These are phyloP conservation scores for Fennellomyces sp. DNA, from an alignment of 371 early-diverging fungal genomes.

Conservation along the genomic window DNA sequence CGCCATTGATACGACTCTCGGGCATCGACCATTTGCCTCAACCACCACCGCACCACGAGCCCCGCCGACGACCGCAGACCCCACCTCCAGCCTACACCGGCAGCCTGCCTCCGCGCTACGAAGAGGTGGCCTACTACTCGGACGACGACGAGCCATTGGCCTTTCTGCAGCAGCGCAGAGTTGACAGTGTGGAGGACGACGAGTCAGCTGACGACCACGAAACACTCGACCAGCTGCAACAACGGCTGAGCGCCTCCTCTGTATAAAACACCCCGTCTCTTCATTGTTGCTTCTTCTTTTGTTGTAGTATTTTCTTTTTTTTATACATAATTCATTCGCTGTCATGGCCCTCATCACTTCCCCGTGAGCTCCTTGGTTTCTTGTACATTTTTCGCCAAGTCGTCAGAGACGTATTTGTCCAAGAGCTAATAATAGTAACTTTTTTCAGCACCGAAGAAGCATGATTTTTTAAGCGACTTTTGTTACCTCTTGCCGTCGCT, in stretches of 20 bases:
- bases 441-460: background rate
- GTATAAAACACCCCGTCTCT: background rate
- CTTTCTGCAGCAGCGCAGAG: background rate
- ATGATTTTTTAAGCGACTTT: background rate
- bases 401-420: conserved; percentile 2
- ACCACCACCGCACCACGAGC: background rate
- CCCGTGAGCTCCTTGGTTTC: background rate
- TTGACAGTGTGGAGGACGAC: background rate
- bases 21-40: background rate
- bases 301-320: background rate
- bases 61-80: background rate
- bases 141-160: background rate
- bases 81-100: background rate
- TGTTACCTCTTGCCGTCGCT: conserved; percentile 66
- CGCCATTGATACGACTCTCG: background rate
- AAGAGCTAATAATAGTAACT: conserved; percentile 6
- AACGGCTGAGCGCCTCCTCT: background rate
- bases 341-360: background rate
- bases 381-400: conserved; percentile 1
- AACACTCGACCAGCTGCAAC: conserved; percentile 2
- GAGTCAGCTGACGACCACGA: background rate
- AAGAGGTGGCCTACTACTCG: background rate
- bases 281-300: background rate
- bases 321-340: background rate
- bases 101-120: background rate